These are phyloP conservation scores for Dillenia turbinata DNA, from an alignment of 164 flowering plant genomes.

Conservation along the genomic window DNA sequence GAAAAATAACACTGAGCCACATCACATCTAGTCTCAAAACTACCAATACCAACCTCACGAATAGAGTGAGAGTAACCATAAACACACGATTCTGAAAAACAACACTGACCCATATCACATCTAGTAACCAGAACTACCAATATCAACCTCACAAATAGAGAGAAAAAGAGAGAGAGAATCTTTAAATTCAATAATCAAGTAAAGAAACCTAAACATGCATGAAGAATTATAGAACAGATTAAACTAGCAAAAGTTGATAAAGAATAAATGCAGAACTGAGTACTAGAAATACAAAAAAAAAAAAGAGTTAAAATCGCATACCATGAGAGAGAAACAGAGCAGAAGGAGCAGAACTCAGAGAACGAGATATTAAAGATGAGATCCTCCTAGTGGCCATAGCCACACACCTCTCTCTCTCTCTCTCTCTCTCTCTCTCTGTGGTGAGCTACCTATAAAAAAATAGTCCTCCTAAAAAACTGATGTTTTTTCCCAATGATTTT, in stretches of 20 bases:
- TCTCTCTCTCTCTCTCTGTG: no score
- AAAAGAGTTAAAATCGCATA: conserved; percentile 14
- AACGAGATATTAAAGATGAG: conserved; percentile 26
- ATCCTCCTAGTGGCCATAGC: conserved; percentile 27
- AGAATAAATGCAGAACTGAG: not conserved
- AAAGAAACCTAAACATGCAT: not conserved
- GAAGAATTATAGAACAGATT: not conserved
- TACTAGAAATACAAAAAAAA: not conserved
- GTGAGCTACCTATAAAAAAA: no score
- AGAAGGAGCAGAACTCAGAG: conserved; percentile 10
- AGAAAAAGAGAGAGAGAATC: not conserved
- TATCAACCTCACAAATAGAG: not conserved
- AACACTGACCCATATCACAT: no score
- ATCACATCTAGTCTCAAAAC: no score
- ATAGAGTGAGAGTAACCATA: no score
- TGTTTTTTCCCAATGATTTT: no score
- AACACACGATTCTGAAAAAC: no score
- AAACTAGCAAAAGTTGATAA: not conserved
- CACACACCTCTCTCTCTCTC: no score
- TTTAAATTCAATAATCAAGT: not conserved
- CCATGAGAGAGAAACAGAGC: conserved; percentile 13
- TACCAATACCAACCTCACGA: no score
- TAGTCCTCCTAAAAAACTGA: no score
- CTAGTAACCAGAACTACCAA: no score
- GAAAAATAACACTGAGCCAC: no score